Base-by-base conservation (phyloP, 345 rosid genomes). In the Anastatica hierochuntica region DNA sequence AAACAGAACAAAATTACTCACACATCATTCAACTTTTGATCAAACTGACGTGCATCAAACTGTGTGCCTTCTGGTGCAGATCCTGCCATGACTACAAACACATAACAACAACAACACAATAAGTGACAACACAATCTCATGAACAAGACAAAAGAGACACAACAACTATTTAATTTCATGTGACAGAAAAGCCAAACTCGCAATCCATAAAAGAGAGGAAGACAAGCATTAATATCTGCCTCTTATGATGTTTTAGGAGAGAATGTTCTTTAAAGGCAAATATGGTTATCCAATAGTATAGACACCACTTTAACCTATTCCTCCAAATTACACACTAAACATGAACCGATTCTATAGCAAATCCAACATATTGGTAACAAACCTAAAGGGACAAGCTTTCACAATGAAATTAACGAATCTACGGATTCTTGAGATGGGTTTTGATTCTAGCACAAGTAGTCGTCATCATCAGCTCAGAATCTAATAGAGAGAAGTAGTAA, bases 31-130 rank as follows among this genome's bases (percentile, higher is more conserved):
- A 85, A 63, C 40, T 73, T 85, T 9, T 75, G 67, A 69, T 85
- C 95, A 61, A 49, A 85, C 44, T 82, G 87, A 46, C 76, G 78
- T 1, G 80, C 71, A 75, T 82, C 95, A 57, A 78, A 82, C 42
- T 79, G 90, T 0, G 95, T 68, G 26, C 85, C 85, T 63, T 82
- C 90, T 4, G 81, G 77, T 45, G 71, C 58, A 7, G 68, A 65
- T 59, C 74, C 80, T 6, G 95, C 88, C 90, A 80, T 85, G 73
- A 56, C 85, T 85, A 76, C 57, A 62, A 0, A 48, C 12, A 30
- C 16, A 58, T 11, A 49, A 57, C 29, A 49, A 11, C 6, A 53
- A 29, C 29, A 27, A 9, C 7, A 29, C 29, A 27, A 9, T 10
- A 2, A 42, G 35, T 17, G 0, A 17, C 7, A 4, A 21, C 4